Evolutionary conservation across 164 flowering plant genomes (phyloP).

Genomic region (Stephania japonica): DNA sequence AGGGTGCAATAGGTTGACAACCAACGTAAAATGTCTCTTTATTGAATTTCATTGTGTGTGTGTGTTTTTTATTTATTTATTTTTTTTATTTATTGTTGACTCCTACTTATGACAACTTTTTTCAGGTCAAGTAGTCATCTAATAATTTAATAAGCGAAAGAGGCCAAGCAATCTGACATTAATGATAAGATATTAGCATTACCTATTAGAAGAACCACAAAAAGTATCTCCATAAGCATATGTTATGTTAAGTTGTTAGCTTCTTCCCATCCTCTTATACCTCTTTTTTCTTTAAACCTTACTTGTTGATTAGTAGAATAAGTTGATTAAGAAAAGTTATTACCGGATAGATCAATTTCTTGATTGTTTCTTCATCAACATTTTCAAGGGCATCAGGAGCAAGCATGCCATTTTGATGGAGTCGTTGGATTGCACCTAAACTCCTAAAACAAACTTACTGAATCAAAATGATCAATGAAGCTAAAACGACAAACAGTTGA

Average conservation of each 20-base stretch:
- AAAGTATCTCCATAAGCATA: too few relatives aligned
- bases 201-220: too few relatives aligned
- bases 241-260: too few relatives aligned
- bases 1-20: too few relatives aligned
- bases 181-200: neutral
- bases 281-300: neutral
- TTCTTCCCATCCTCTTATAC: too few relatives aligned
- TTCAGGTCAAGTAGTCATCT: too few relatives aligned
- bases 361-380: slow-evolving; percentile 70
- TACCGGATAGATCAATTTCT: slow-evolving; percentile 83
- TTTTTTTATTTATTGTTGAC: too few relatives aligned
- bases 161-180: neutral
- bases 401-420: slow-evolving; percentile 65
- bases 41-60: too few relatives aligned
- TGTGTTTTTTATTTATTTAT: too few relatives aligned
- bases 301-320: neutral
- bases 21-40: too few relatives aligned
- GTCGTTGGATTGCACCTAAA: slow-evolving; percentile 90
- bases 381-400: slow-evolving; percentile 60
- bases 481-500: neutral
- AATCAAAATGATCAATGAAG: slow-evolving; percentile 3
- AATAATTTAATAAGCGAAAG: too few relatives aligned
- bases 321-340: slow-evolving; percentile 13
- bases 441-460: slow-evolving; percentile 13
- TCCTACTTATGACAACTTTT: too few relatives aligned